These are phyloP conservation scores for Nematocida ausubeli DNA, from an alignment of 371 early-diverging fungal genomes.

Conservation along the genomic window DNA sequence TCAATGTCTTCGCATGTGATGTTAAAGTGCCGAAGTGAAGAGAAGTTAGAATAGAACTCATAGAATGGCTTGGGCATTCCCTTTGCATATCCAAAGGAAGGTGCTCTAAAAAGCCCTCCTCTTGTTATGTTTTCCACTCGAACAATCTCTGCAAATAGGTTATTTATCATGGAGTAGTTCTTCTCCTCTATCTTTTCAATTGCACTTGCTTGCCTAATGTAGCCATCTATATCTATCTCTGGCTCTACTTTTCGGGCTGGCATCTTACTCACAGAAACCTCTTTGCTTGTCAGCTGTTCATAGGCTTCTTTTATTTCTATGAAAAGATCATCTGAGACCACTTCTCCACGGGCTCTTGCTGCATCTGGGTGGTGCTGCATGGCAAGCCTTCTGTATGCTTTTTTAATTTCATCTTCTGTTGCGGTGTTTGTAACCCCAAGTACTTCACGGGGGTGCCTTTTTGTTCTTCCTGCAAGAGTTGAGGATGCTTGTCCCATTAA, in stretches of 20 bases:
- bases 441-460: conserved; percentile 67
- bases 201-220: conserved; percentile 16
- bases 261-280: background rate
- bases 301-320: conserved; percentile 60
- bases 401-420: conserved; percentile 80
- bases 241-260: conserved; percentile 36
- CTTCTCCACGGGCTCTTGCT: conserved; percentile 73
- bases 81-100: conserved; percentile 54
- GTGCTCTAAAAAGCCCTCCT: conserved; percentile 25
- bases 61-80: conserved; percentile 46
- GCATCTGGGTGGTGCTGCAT: conserved; percentile 87
- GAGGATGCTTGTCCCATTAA: conserved; percentile 54
- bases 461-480: conserved; percentile 24
- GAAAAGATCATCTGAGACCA: conserved; percentile 74
- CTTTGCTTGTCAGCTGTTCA: background rate
- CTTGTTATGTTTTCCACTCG: conserved; percentile 36
- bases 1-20: conserved; percentile 40
- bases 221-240: conserved; percentile 38
- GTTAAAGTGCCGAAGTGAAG: conserved; percentile 42
- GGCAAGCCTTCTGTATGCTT: conserved; percentile 87
- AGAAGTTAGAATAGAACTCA: conserved; percentile 33
- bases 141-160: conserved; percentile 35
- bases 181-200: conserved; percentile 39
- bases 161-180: conserved; percentile 42
- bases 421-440: conserved; percentile 77